Percentiles rank a stretch among this genome's conserved stretches.
These are phyloP conservation scores for Pythium aphanidermatum DNA, from an alignment of 352 stramenopile genomes.

Conservation along the genomic window DNA sequence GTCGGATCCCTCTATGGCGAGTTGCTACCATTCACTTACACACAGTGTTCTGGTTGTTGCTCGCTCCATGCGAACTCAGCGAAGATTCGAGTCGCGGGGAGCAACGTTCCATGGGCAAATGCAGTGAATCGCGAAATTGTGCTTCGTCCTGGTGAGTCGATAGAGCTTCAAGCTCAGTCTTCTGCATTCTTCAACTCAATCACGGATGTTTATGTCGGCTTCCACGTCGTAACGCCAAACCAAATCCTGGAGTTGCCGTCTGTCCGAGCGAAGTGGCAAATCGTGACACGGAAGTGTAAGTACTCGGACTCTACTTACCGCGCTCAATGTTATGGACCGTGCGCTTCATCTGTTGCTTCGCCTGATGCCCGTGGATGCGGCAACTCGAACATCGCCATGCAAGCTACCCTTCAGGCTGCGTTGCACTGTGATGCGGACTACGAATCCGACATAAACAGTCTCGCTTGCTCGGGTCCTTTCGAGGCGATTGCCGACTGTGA, in stretches of 20 bases:
- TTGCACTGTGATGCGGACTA: conserved; percentile 30
- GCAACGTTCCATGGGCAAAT: conserved; percentile 25
- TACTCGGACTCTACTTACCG: conserved; percentile 42
- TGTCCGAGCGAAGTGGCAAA: conserved; percentile 43
- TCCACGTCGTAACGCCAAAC: conserved; percentile 68
- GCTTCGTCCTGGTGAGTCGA: conserved; percentile 31
- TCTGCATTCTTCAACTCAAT: conserved; percentile 53
- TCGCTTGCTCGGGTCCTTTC: conserved; percentile 48
- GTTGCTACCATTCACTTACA: conserved; percentile 38
- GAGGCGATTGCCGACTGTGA: conserved; percentile 44
- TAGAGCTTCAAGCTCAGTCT: conserved; percentile 44
- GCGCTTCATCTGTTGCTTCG: conserved; percentile 8
- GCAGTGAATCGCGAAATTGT: conserved; percentile 34
- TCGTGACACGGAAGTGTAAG: conserved; percentile 52
- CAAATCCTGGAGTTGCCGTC: conserved; percentile 49
- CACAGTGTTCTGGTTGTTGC: conserved; percentile 59
- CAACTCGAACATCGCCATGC: conserved; percentile 47
- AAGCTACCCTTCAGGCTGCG: conserved; percentile 18
- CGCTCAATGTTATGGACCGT: conserved; percentile 44
- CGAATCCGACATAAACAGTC: conserved; percentile 39
- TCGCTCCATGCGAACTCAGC: conserved; percentile 47
- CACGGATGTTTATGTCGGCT: conserved; percentile 58
- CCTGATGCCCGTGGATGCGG: conserved; percentile 27
- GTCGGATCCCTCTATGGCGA: conserved; percentile 48
- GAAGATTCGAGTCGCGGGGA: conserved; percentile 33